Evolutionary conservation across 2,329 filamentous ascomycete genomes (phyloP).

Genomic region (Neurospora crassa): DNA sequence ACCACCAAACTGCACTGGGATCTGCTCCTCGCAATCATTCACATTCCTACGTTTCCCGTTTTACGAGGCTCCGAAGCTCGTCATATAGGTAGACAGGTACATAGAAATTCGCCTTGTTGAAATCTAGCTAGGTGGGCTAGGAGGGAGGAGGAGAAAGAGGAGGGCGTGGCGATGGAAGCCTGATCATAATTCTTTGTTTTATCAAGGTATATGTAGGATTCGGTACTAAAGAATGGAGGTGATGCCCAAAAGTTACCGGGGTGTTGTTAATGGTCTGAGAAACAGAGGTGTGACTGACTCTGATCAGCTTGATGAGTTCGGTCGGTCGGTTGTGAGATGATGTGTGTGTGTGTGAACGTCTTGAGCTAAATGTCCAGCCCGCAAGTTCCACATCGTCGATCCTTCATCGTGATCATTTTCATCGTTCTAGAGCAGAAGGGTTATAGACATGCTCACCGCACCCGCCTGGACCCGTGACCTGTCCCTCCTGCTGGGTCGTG

Average conservation of each 20-base stretch:
- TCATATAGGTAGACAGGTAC: background rate
- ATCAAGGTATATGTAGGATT: background rate
- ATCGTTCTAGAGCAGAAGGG: background rate
- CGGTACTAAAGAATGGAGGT: background rate
- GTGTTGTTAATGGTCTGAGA: background rate
- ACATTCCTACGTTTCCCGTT: background rate
- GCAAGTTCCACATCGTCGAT: background rate
- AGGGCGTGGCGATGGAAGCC: background rate
- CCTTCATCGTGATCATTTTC: background rate
- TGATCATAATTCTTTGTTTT: background rate
- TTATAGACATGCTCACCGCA: background rate
- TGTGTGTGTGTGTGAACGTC: background rate
- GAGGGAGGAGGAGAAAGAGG: background rate
- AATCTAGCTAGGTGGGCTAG: too few relatives aligned
- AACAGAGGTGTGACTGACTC: background rate
- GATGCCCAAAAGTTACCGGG: background rate
- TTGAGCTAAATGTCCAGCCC: background rate
- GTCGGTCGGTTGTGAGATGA: too few relatives aligned
- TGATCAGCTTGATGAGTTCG: background rate
- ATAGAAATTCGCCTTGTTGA: background rate
- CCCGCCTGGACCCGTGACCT: background rate
- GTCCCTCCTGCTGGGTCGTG: background rate
- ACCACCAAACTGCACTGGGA: background rate
- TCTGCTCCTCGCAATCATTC: background rate
- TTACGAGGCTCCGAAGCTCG: background rate